These are phyloP conservation scores for Blastobotrys indianensis DNA, from an alignment of 1,139 yeast genomes.

Conservation along the genomic window DNA sequence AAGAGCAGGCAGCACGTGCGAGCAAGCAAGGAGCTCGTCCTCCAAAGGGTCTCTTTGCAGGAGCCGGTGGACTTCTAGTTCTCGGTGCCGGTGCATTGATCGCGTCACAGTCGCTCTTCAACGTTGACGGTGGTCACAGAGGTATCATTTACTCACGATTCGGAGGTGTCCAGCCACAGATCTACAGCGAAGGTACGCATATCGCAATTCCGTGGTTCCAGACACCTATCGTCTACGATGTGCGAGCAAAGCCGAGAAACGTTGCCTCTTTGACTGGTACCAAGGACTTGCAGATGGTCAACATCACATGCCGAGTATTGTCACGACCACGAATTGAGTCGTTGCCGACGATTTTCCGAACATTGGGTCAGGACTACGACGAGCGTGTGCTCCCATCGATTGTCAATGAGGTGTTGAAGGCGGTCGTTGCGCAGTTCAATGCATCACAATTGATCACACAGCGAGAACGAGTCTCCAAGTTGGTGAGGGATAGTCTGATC, in stretches of 20 bases:
- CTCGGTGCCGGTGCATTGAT: slow-evolving; percentile 68
- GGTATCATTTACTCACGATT: slow-evolving; percentile 90
- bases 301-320: slow-evolving; percentile 93
- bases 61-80: slow-evolving; percentile 68
- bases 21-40: slow-evolving; percentile 42
- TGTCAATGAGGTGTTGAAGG: slow-evolving; percentile 92
- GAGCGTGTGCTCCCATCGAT: slow-evolving; percentile 95
- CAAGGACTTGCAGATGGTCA: slow-evolving; percentile 97
- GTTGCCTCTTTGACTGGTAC: slow-evolving; percentile 98
- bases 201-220: slow-evolving; percentile 92
- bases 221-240: slow-evolving; percentile 87
- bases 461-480: slow-evolving; percentile 89
- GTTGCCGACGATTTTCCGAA: slow-evolving; percentile 80
- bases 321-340: slow-evolving; percentile 79
- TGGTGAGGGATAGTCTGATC: slow-evolving; percentile 84
- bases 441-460: slow-evolving; percentile 97
- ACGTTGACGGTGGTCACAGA: slow-evolving; percentile 99
- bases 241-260: slow-evolving; percentile 94
- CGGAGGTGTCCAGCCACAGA: slow-evolving; percentile 78
- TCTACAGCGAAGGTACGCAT: slow-evolving; percentile 94
- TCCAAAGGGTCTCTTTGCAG: slow-evolving; percentile 43
- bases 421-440: slow-evolving; percentile 97
- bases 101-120: slow-evolving; percentile 73
- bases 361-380: slow-evolving; percentile 90
- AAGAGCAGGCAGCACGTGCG: slow-evolving; percentile 56